These are phyloP conservation scores for Stipa capillata DNA, from an alignment of 176 grass and related monocot species.

Conservation along the genomic window DNA sequence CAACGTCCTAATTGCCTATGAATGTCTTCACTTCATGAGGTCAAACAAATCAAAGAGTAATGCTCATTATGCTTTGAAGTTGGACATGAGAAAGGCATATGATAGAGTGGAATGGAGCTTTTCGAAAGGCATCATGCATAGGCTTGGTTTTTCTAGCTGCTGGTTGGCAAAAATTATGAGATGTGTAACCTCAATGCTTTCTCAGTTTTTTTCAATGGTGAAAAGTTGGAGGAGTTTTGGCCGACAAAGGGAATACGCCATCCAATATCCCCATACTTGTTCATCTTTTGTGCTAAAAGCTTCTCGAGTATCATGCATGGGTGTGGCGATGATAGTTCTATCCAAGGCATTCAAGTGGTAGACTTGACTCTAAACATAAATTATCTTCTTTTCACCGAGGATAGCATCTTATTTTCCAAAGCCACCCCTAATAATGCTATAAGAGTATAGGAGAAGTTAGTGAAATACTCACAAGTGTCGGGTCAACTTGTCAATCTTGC, in stretches of 20 bases:
- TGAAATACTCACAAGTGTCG: not conserved
- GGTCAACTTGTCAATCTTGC: not conserved
- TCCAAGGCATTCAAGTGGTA: not conserved
- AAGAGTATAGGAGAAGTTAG: not conserved
- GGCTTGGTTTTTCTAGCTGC: not conserved
- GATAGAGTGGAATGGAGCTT: not conserved
- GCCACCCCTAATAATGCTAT: not conserved
- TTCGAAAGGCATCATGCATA: not conserved
- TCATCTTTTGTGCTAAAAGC: not conserved
- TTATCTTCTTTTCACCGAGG: not conserved
- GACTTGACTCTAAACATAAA: not conserved
- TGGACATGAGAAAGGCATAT: not conserved
- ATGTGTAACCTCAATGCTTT: not conserved
- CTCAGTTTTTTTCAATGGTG: not conserved
- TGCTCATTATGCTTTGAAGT: not conserved
- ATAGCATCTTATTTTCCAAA: not conserved
- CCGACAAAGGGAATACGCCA: not conserved
- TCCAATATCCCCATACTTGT: not conserved
- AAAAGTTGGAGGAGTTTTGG: not conserved
- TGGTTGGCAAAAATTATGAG: not conserved
- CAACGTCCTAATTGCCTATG: not conserved
- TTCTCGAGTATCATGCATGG: no score
- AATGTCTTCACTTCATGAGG: not conserved
- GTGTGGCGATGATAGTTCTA: not conserved
- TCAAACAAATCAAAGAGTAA: not conserved